Percentiles rank a stretch among this genome's conserved stretches.
phyloP scores from a whole-genome alignment of 768 basidiomycete species.

The Calocybe gangraenosa region DNA sequence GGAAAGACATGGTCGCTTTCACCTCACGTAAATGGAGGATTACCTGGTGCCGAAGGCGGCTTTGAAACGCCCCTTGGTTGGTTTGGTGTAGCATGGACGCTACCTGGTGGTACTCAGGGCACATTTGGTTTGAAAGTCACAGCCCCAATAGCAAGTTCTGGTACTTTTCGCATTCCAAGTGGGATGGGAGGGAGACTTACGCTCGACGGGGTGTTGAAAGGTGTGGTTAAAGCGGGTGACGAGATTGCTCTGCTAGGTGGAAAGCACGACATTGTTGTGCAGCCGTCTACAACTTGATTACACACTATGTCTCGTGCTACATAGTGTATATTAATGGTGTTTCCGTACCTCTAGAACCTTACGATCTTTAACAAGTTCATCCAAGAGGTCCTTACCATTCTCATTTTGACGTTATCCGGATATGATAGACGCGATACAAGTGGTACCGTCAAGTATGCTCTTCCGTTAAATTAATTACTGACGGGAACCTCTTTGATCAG shows the following conservation, averaged over 20 bases:
- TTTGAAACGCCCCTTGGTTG: constrained; percentile 50
- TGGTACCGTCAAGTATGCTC: too few relatives aligned
- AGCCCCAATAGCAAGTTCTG: constrained; percentile 25
- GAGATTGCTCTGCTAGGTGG: constrained; percentile 8
- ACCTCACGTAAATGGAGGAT: constrained; percentile 38
- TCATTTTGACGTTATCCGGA: too few relatives aligned
- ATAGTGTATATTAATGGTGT: too few relatives aligned
- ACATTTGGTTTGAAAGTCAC: constrained; percentile 21
- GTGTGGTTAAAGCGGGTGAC: constrained; percentile 9
- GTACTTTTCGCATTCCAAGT: constrained; percentile 18
- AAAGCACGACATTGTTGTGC: background rate
- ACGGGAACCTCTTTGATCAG: too few relatives aligned
- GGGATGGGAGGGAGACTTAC: constrained; percentile 27
- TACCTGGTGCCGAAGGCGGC: constrained; percentile 42
- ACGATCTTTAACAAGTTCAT: too few relatives aligned
- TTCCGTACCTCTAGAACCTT: too few relatives aligned
- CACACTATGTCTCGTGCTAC: too few relatives aligned
- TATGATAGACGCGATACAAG: too few relatives aligned
- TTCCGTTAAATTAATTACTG: too few relatives aligned
- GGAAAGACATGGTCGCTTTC: constrained; percentile 45
- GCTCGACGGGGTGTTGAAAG: constrained; percentile 17
- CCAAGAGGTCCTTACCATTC: too few relatives aligned
- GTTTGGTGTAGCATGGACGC: constrained; percentile 44
- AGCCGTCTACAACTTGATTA: too few relatives aligned
- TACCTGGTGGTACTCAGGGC: constrained; percentile 9